phyloP scores from a whole-genome alignment of 257 asterid genomes.

The Solanum habrochaites region DNA sequence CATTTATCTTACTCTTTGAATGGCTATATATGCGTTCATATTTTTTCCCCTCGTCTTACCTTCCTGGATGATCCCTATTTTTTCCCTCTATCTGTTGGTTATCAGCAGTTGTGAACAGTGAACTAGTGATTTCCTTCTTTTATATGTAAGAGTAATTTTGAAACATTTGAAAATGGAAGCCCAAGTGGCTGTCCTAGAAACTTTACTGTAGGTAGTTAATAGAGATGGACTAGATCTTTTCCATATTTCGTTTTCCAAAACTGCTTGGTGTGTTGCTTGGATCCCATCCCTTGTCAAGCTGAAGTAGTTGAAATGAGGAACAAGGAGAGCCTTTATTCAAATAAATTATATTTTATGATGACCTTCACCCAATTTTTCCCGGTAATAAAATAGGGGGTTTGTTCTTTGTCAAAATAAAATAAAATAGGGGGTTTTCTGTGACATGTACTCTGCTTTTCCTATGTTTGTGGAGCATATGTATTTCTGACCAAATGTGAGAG shows the following conservation, averaged over 20 bases:
- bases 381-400: background rate
- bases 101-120: background rate
- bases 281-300: background rate
- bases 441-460: background rate
- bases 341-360: background rate
- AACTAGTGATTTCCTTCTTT: background rate
- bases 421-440: background rate
- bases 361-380: background rate
- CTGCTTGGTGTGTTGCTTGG: background rate
- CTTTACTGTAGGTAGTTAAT: background rate
- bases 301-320: background rate
- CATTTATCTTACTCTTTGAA: background rate
- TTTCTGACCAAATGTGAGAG: background rate
- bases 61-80: background rate
- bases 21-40: background rate
- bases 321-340: background rate
- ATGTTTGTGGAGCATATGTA: background rate
- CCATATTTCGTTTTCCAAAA: background rate
- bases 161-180: background rate
- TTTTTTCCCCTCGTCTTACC: background rate
- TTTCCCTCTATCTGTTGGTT: background rate
- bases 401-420: background rate
- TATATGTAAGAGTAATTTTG: background rate
- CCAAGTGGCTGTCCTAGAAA: background rate
- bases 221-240: background rate